Conservation (phyloP, 176 grass and related monocot genomes). For the Panicum miliaceum region DNA sequence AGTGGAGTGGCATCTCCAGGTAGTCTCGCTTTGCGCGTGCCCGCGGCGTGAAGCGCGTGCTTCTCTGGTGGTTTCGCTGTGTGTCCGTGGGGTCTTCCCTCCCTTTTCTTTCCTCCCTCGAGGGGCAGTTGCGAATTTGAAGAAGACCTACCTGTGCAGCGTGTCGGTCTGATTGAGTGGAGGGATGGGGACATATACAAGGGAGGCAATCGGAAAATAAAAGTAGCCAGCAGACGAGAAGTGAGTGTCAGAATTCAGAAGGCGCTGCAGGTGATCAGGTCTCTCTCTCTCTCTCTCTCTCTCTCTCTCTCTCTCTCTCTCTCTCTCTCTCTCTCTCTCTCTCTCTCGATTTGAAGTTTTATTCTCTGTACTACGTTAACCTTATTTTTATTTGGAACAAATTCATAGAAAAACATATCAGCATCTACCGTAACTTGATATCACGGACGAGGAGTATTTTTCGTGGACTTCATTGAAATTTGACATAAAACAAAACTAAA, state of each 20-base stretch:
- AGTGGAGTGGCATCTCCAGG: slow-evolving; percentile 6
- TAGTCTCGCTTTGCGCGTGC: neutral
- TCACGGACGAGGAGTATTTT: no score
- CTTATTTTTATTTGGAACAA: no score
- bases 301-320: no score
- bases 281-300: no score
- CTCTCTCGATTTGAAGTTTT: no score
- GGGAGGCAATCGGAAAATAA: neutral
- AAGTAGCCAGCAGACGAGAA: neutral
- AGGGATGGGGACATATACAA: neutral
- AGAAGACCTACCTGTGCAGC: neutral
- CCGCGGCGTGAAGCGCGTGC: neutral
- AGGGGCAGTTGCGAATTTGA: neutral
- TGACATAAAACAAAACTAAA: no score
- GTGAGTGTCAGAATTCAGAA: neutral
- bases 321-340: no score
- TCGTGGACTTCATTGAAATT: no score
- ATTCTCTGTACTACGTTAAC: no score
- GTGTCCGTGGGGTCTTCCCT: neutral
- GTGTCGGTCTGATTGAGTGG: neutral
- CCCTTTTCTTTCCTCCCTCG: neutral
- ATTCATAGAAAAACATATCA: no score
- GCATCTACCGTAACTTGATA: no score
- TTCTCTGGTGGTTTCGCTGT: slow-evolving; percentile 1
- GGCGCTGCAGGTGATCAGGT: no score